Evolutionary conservation across 2,329 filamentous ascomycete species (phyloP), one percentile per base, ranked within the genome.

Genomic region (Neobulgaria alba): DNA sequence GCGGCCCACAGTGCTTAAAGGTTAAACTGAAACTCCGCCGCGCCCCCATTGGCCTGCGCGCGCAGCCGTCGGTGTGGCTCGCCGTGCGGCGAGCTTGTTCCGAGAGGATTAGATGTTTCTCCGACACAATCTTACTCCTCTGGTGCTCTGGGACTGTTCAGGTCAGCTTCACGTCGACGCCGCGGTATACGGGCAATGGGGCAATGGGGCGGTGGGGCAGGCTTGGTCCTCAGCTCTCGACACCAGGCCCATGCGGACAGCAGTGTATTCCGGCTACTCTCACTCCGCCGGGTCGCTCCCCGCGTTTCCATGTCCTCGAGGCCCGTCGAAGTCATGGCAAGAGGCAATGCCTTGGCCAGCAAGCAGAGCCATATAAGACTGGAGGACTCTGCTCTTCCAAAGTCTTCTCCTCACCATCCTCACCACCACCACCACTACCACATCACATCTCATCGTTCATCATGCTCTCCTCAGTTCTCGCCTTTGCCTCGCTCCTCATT

Each of bases 401-500:
- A 23, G 21, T 44, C 5, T 26, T 36, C 36, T 29, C 17, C 29
- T 49, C 50, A 38, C 37, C 38, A 49, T 38, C 39, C n/a, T n/a
- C n/a, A n/a, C n/a, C n/a, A n/a, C n/a, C n/a, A n/a, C n/a, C 46
- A 38, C 19, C 39, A 29, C 33, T 39, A 36, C 40, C 35, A 21
- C 29, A 29, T 26, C 23, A 26, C 23, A 7, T 26, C 23, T 26
- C 36, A 45, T 32, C 37, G 19, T 48, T 51, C 48, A 57, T 37
- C 40, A 58, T 58, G 56, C 44, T 57, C 37, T 53, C 56, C 21
- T 41, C 56, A 44, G 55, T 55, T 41, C 55, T 68, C 51, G 58
- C 63, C 48, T 53, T 70, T 44, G 61, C 65, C 49, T 61, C 64
- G 36, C 61, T 64, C 42, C 58, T 73, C 42, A 64, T 66, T 42